phyloP scores from a whole-genome alignment of 2,329 filamentous ascomycete genomes.

The Diaporthe sp. region DNA sequence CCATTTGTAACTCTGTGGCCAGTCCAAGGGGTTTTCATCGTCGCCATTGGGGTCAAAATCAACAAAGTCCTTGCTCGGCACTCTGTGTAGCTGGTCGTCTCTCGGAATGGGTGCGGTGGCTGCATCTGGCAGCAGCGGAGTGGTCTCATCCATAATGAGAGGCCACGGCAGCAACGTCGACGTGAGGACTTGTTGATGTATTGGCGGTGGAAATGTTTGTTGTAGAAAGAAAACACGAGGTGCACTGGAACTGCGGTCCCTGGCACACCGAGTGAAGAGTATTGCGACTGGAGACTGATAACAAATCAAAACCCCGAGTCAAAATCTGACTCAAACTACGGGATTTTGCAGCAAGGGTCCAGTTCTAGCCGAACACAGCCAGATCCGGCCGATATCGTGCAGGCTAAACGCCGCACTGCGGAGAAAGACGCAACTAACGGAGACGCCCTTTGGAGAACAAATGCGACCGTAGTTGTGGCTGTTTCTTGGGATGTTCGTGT shows the following conservation, averaged over 20 bases:
- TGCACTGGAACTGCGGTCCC: not conserved
- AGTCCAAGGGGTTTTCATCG: conserved; percentile 66
- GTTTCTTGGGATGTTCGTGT: not conserved
- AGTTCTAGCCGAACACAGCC: conserved; percentile 16
- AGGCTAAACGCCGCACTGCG: conserved; percentile 18
- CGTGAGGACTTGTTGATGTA: not conserved
- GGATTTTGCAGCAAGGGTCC: conserved; percentile 15
- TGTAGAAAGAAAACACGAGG: not conserved
- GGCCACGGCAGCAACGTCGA: not conserved
- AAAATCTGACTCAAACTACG: conserved; percentile 26
- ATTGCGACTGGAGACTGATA: conserved; percentile 4
- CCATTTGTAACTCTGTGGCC: conserved; percentile 67
- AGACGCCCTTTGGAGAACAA: conserved; percentile 8
- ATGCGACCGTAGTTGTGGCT: not conserved
- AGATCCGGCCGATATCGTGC: conserved; percentile 26
- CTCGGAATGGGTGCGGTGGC: conserved; percentile 43
- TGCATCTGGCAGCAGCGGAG: conserved; percentile 50
- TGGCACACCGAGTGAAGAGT: not conserved
- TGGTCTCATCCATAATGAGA: conserved; percentile 52
- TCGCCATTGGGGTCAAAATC: conserved; percentile 63
- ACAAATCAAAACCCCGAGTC: not conserved
- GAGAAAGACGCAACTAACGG: not conserved
- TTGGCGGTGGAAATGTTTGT: not conserved
- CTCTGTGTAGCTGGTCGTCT: conserved; percentile 42
- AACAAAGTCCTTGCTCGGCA: conserved; percentile 50